Evolutionary conservation across 2,329 filamentous ascomycete genomes (phyloP), one percentile per base, ranked within the genome.

Genomic region (Penicillium sp.): DNA sequence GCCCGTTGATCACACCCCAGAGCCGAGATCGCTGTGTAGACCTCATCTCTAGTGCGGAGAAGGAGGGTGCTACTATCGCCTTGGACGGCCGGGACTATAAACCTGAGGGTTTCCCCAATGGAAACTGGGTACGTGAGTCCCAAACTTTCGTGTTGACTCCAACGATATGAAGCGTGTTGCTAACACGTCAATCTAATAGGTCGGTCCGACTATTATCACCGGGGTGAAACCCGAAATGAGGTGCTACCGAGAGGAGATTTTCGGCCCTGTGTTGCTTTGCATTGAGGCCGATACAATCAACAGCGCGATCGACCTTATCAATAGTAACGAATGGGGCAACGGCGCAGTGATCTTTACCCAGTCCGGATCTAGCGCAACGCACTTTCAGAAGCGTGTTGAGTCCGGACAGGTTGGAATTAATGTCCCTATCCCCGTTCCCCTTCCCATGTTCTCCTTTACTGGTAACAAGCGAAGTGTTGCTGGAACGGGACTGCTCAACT

Each of bases 401-500:
- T 82, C 83, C 55, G 83, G 83, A 39, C 83, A 86, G 69, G 77
- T 86, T 18, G 83, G 83, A 50, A 82, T 86, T 73, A 86, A 86
- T 61, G 83, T 86, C 0, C 82, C 82, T 15, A 85, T 86, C 58
- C 83, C 82, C 25, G 82, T 85, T 2, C 78, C 78, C 2, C 68
- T 83, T 53, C 81, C 81, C 60, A 82, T 83, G 79, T 84, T 83
- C 71, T 78, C 75, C 53, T 83, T 84, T 68, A 85, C 83, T 0
- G 83, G 83, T 6, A 86, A 85, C 77, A 92, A 97, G 85, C 90
- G 87, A 80, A 90, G 86, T 63, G 80, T 97, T 50, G 93, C 92
- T 0, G 92, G 92, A 44, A 91, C 91, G 44, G 92, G 93, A 50
- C 13, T 50, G 88, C 89, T 59, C 18, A 59, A 54, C 16, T 59